phyloP scores from a whole-genome alignment of 2,329 filamentous ascomycete genomes.

The Fusarium newnesense region DNA sequence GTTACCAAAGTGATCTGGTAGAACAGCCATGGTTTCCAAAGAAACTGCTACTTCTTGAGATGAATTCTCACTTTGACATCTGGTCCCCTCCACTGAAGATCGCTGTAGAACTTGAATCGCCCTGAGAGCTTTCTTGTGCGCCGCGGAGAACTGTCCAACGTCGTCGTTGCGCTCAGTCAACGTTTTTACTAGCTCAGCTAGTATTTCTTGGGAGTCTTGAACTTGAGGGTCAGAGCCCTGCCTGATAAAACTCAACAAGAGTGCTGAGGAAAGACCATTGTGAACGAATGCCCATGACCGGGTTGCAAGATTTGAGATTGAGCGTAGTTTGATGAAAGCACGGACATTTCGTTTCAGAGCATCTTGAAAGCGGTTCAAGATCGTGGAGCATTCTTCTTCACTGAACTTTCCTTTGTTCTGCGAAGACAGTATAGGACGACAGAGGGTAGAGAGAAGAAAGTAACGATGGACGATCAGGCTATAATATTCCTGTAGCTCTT shows the following conservation, averaged over 20 bases:
- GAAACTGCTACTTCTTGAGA: neutral
- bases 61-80: neutral
- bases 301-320: slow-evolving; percentile 21
- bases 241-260: slow-evolving; percentile 28
- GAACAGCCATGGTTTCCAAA: neutral
- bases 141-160: slow-evolving; percentile 12
- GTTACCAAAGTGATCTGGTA: neutral
- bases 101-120: slow-evolving; percentile 26
- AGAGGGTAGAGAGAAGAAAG: slow-evolving; percentile 25
- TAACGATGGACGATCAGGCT: slow-evolving; percentile 19
- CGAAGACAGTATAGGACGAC: slow-evolving; percentile 19
- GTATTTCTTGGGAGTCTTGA: slow-evolving; percentile 23
- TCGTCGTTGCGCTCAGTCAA: slow-evolving; percentile 11
- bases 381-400: neutral
- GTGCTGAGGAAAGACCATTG: slow-evolving; percentile 30
- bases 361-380: slow-evolving; percentile 3
- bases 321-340: slow-evolving; percentile 26
- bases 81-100: neutral
- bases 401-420: neutral
- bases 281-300: slow-evolving; percentile 37
- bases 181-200: slow-evolving; percentile 18
- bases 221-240: neutral
- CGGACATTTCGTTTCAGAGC: slow-evolving; percentile 12
- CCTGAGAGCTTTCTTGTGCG: slow-evolving; percentile 27
- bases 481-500: slow-evolving; percentile 24